A percentile compares a stretch with the other conserved stretches of the same genome.
Conservation (phyloP, 495 filamentous ascomycete genomes). For the Cercophora scortea region DNA sequence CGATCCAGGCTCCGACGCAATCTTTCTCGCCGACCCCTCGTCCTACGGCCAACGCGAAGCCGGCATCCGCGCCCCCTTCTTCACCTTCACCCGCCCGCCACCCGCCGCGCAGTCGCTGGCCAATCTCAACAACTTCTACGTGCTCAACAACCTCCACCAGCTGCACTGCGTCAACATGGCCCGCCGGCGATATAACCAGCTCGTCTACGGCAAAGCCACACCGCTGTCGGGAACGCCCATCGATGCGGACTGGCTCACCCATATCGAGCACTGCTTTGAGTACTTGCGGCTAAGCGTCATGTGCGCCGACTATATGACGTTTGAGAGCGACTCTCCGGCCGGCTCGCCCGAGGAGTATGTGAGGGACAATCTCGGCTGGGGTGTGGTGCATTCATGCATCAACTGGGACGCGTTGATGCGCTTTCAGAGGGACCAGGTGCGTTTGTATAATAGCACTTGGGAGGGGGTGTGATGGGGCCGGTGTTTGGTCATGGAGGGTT, state of each 20-base stretch:
- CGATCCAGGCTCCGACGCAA: not conserved
- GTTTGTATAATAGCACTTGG: not conserved
- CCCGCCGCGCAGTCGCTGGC: not conserved
- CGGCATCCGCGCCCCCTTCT: conserved; percentile 3
- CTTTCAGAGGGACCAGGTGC: not conserved
- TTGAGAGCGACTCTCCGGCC: conserved; percentile 1
- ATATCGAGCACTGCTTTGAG: conserved; percentile 4
- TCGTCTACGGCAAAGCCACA: not conserved
- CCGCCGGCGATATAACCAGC: conserved; percentile 1
- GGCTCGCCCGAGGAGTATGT: conserved; percentile 1
- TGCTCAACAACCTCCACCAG: not conserved
- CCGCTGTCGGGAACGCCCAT: not conserved
- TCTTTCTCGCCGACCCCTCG: not conserved
- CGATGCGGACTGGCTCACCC: conserved; percentile 1
- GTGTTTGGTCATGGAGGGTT: too few species aligned
- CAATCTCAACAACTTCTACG: conserved; percentile 3
- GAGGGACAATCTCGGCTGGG: not conserved
- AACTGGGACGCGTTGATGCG: not conserved
- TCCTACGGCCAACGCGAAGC: not conserved
- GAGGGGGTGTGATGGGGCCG: not conserved
- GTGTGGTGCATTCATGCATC: conserved; percentile 1
- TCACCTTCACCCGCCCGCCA: not conserved
- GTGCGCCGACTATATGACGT: conserved; percentile 2
- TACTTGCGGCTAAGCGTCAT: conserved; percentile 1
- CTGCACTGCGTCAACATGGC: conserved; percentile 3